phyloP scores from a whole-genome alignment of 1,284 basidiomycete genomes.

The Ganoderma sinense region DNA sequence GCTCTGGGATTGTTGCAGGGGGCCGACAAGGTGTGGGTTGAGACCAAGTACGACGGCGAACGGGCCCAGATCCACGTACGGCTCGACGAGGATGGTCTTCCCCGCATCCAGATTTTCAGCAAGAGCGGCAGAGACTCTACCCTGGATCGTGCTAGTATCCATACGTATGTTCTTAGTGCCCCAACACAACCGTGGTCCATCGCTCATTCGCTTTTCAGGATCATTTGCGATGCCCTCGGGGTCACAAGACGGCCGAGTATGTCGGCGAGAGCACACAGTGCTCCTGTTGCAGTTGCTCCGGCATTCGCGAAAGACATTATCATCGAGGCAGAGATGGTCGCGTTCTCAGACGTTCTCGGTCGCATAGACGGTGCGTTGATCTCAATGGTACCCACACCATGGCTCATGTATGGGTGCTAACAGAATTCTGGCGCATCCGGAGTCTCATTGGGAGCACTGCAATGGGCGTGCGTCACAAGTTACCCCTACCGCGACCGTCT shows the following conservation, averaged over 20 bases:
- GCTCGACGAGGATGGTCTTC: constrained; percentile 44
- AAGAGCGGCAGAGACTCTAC: constrained; percentile 88
- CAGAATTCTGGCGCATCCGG: constrained; percentile 79
- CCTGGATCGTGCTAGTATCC: constrained; percentile 71
- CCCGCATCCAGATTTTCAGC: constrained; percentile 80
- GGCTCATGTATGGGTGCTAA: too few species aligned
- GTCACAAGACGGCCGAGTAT: constrained; percentile 38
- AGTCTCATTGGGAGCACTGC: constrained; percentile 65
- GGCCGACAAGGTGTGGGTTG: constrained; percentile 71
- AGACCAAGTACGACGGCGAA: constrained; percentile 93
- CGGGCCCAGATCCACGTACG: constrained; percentile 87
- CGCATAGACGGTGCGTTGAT: constrained; percentile 63
- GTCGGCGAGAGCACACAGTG: not conserved
- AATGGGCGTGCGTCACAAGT: constrained; percentile 48
- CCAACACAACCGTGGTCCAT: not conserved
- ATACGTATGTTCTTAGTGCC: constrained; percentile 53
- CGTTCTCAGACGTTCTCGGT: constrained; percentile 64
- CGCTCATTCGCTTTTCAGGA: constrained; percentile 42
- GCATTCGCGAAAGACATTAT: constrained; percentile 61
- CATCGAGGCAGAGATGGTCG: constrained; percentile 90
- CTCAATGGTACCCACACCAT: not conserved
- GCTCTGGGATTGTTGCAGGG: constrained; percentile 58
- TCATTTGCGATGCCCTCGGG: constrained; percentile 70
- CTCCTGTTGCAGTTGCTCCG: not conserved
- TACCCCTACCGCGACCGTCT: constrained; percentile 1